Conservation (phyloP, 1,139 yeast species). For the Nadsonia commutata region DNA sequence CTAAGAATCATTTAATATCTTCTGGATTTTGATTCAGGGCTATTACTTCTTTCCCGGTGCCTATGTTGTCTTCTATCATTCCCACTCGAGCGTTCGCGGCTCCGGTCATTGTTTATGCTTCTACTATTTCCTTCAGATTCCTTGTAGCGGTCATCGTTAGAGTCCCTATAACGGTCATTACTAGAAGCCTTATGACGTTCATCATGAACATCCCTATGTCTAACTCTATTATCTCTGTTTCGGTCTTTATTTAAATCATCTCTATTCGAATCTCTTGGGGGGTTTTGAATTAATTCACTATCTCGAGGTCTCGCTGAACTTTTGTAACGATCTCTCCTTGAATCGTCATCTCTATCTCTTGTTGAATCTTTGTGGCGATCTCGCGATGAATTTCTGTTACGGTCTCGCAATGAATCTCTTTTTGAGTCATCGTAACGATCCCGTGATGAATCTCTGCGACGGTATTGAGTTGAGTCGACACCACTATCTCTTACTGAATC, state of each 20-base stretch:
- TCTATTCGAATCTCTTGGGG: not conserved
- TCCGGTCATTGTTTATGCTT: not conserved
- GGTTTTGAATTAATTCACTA: conserved; percentile 2
- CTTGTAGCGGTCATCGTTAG: conserved; percentile 1
- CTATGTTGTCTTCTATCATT: too few species aligned
- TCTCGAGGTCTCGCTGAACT: conserved; percentile 1
- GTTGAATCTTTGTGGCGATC: conserved; percentile 1
- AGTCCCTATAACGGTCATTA: conserved; percentile 1
- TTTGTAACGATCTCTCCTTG: conserved; percentile 1
- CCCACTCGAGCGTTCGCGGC: too few species aligned
- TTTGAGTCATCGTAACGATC: not conserved
- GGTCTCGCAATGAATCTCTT: not conserved
- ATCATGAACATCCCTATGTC: conserved; percentile 1
- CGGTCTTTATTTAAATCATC: not conserved
- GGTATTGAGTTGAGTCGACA: not conserved
- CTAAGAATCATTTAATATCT: too few species aligned
- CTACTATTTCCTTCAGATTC: not conserved
- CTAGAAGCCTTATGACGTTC: not conserved
- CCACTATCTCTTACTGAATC: conserved; percentile 1
- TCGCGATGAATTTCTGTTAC: conserved; percentile 1
- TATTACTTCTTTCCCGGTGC: too few species aligned
- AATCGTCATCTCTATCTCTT: conserved; percentile 5
- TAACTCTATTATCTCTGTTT: not conserved
- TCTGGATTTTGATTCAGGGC: too few species aligned
- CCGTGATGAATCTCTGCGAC: not conserved